A percentile compares a stretch with the other conserved stretches of the same genome.
Conservation (phyloP, 1,139 yeast species). For the Yamadazyma diddensiae region DNA sequence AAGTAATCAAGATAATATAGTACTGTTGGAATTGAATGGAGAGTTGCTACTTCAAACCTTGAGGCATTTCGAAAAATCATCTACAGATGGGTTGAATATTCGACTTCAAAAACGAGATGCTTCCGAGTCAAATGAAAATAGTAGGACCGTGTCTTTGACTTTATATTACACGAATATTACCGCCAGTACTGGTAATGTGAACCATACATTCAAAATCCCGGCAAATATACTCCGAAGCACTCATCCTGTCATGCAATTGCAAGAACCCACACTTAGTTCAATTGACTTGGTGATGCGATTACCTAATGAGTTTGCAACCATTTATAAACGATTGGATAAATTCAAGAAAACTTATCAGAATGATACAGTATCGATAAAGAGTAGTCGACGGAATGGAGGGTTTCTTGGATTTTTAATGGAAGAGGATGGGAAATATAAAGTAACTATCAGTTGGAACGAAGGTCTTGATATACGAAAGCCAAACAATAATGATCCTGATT, state of each 20-base stretch:
- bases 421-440: conserved; percentile 51
- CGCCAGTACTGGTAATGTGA: conserved; percentile 34
- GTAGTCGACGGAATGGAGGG: conserved; percentile 35
- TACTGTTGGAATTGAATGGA: conserved; percentile 53
- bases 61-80: conserved; percentile 51
- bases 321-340: conserved; percentile 56
- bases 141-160: conserved; percentile 52
- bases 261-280: conserved; percentile 48
- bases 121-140: conserved; percentile 21
- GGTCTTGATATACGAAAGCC: conserved; percentile 36
- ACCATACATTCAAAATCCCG: conserved; percentile 60
- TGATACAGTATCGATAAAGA: conserved; percentile 33
- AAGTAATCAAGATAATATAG: conserved; percentile 44
- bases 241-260: conserved; percentile 36
- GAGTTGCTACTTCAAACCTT: conserved; percentile 55
- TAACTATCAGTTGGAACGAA: conserved; percentile 59
- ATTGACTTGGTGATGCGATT: conserved; percentile 51
- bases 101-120: conserved; percentile 49
- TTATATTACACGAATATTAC: conserved; percentile 43
- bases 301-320: conserved; percentile 44
- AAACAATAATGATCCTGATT: conserved; percentile 4
- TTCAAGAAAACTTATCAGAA: conserved; percentile 38
- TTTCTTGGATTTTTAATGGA: conserved; percentile 48
- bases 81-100: conserved; percentile 49
- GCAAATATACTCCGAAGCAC: conserved; percentile 48